Evolutionary conservation across 345 rosid species (phyloP).

Genomic region (Bruguiera gymnorhiza): DNA sequence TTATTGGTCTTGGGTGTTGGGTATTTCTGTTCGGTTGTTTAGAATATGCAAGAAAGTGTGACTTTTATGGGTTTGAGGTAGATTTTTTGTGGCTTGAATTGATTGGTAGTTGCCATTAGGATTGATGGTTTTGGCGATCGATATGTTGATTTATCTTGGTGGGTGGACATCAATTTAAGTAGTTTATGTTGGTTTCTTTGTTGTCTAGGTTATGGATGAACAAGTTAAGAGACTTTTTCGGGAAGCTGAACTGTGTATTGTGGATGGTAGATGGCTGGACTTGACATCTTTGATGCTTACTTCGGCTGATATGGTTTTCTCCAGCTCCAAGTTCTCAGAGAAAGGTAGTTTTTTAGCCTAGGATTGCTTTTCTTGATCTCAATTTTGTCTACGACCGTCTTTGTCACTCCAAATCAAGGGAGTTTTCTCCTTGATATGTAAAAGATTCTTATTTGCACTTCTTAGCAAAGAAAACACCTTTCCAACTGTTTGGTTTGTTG

Average conservation of each 20-base stretch:
- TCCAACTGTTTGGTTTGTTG: too few species aligned
- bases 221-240: constrained; percentile 68
- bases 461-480: too few species aligned
- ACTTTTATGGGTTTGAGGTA: too few species aligned
- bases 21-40: too few species aligned
- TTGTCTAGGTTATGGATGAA: constrained; percentile 63
- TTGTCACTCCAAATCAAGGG: too few species aligned
- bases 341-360: constrained; percentile 48
- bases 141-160: too few species aligned
- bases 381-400: too few species aligned
- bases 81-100: too few species aligned
- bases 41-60: background rate
- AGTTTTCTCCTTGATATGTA: too few species aligned
- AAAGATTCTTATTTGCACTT: too few species aligned
- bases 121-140: background rate
- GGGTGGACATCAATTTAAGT: background rate
- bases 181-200: constrained; percentile 1
- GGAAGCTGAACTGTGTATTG: constrained; percentile 79
- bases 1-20: too few species aligned
- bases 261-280: constrained; percentile 64
- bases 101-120: background rate
- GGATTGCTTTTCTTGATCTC: too few species aligned
- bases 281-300: constrained; percentile 80
- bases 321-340: constrained; percentile 73
- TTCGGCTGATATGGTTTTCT: constrained; percentile 78